These are phyloP conservation scores for Zasmidium citrigriseum DNA, from an alignment of 2,329 filamentous ascomycete species.

Conservation along the genomic window DNA sequence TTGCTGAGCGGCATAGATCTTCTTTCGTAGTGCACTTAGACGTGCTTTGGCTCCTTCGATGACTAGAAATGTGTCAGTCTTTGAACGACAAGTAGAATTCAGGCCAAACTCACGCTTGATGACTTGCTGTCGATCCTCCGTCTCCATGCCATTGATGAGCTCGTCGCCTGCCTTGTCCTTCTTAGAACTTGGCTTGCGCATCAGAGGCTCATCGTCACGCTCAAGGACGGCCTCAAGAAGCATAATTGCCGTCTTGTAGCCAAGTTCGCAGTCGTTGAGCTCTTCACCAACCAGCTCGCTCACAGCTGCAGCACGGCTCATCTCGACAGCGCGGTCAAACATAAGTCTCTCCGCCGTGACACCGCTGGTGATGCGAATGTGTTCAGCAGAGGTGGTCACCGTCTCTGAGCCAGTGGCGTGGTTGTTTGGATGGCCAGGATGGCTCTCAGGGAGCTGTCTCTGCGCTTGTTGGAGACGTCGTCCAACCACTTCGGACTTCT, in stretches of 20 bases:
- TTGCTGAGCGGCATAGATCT: conserved; percentile 43
- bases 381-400: conserved; percentile 68
- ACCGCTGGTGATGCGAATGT: conserved; percentile 81
- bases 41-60: conserved; percentile 48
- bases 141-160: conserved; percentile 57
- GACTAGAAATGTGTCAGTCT: conserved; percentile 39
- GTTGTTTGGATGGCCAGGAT: conserved; percentile 83
- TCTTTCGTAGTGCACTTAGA: conserved; percentile 46
- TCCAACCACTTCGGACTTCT: conserved; percentile 94
- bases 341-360: conserved; percentile 95
- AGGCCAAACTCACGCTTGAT: conserved; percentile 65
- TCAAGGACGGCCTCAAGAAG: conserved; percentile 96
- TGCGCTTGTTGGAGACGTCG: conserved; percentile 85
- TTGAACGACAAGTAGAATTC: background rate
- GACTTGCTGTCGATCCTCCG: conserved; percentile 72
- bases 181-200: conserved; percentile 47
- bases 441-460: conserved; percentile 76
- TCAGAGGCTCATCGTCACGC: conserved; percentile 64
- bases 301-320: conserved; percentile 92
- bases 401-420: conserved; percentile 57
- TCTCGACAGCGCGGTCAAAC: conserved; percentile 96
- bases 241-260: conserved; percentile 87
- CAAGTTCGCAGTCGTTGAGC: conserved; percentile 82
- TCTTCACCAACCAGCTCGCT: conserved; percentile 95
- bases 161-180: conserved; percentile 51